These are phyloP conservation scores for Dimocarpus longan DNA, from an alignment of 345 rosid genomes.

Conservation along the genomic window DNA sequence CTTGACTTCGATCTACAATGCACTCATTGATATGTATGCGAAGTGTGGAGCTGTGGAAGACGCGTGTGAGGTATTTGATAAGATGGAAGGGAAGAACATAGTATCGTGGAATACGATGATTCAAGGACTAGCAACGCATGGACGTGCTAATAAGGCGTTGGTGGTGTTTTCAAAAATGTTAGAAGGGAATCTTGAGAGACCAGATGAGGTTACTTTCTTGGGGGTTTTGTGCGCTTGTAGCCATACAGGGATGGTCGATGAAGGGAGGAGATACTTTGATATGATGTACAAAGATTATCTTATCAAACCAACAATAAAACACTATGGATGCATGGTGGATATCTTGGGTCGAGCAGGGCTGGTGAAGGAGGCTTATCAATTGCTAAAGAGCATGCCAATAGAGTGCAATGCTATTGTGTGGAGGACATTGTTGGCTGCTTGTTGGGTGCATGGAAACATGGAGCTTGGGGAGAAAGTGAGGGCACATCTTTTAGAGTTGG, in stretches of 20 bases:
- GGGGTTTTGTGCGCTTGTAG: slow-evolving; percentile 46
- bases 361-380: slow-evolving; percentile 42
- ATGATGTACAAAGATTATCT: slow-evolving; percentile 33
- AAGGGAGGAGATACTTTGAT: slow-evolving; percentile 43
- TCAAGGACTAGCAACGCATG: slow-evolving; percentile 43
- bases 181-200: slow-evolving; percentile 21
- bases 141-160: slow-evolving; percentile 36
- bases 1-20: slow-evolving; percentile 28
- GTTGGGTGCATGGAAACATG: slow-evolving; percentile 37
- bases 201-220: slow-evolving; percentile 47
- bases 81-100: slow-evolving; percentile 26
- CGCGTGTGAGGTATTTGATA: slow-evolving; percentile 35
- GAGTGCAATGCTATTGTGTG: slow-evolving; percentile 39
- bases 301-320: slow-evolving; percentile 42
- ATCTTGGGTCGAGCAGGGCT: slow-evolving; percentile 48
- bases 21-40: slow-evolving; percentile 51
- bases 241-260: slow-evolving; percentile 47
- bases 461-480: slow-evolving; percentile 37
- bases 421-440: slow-evolving; percentile 45
- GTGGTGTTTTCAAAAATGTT: slow-evolving; percentile 30
- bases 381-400: slow-evolving; percentile 33
- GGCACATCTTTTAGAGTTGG: slow-evolving; percentile 32
- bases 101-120: slow-evolving; percentile 51
- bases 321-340: slow-evolving; percentile 51
- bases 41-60: slow-evolving; percentile 47